phyloP scores from a whole-genome alignment of 352 stramenopile species.

The Globisporangium irregulare region DNA sequence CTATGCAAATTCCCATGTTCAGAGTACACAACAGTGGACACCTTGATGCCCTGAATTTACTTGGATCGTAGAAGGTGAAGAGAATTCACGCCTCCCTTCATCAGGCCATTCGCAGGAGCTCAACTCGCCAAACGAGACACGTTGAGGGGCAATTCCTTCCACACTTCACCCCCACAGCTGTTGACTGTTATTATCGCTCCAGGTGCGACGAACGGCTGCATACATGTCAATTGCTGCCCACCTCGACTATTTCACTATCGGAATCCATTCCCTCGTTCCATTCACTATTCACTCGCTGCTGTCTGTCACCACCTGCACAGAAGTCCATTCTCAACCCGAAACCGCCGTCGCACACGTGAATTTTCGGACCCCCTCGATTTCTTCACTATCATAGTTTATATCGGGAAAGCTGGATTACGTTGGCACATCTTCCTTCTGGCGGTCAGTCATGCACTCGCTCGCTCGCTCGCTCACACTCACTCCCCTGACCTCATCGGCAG shows the following conservation, averaged over 20 bases:
- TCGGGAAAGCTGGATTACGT: background rate
- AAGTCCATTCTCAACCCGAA: background rate
- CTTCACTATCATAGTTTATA: conserved; percentile 1
- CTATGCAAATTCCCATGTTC: too few species aligned
- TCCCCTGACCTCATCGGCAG: background rate
- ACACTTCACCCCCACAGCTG: background rate
- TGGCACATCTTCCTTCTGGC: conserved; percentile 1
- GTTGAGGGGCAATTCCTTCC: background rate
- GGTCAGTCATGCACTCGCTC: background rate
- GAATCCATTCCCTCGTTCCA: background rate
- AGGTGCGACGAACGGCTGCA: background rate
- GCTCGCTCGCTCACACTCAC: background rate
- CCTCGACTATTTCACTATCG: background rate
- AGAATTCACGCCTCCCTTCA: too few species aligned
- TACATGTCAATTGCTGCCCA: background rate
- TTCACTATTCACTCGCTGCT: background rate
- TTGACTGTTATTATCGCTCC: background rate
- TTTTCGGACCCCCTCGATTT: background rate
- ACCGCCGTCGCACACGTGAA: background rate
- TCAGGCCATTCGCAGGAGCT: too few species aligned
- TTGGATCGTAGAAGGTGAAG: too few species aligned
- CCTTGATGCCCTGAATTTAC: too few species aligned
- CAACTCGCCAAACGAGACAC: too few species aligned
- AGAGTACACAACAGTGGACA: too few species aligned
- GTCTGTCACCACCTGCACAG: background rate